Percentiles rank a stretch among this genome's conserved stretches.
Evolutionary conservation across 345 rosid genomes (phyloP).

Genomic region (Isatis tinctoria): DNA sequence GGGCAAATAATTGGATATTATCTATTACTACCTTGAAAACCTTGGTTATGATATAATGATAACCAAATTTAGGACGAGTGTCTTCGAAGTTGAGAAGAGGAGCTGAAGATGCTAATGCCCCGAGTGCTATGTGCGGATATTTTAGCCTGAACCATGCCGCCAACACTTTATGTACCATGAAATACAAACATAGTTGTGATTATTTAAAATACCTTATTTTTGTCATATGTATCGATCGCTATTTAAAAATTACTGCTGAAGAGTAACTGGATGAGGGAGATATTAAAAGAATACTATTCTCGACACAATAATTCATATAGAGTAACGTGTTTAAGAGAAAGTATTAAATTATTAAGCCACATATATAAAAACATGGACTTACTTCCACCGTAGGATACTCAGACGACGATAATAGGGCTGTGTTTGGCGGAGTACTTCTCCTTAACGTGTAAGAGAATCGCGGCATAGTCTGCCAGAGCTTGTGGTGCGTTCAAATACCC

Average conservation of each 20-base stretch:
- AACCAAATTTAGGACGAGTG: constrained; percentile 42
- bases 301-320: not conserved
- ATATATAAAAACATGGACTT: constrained; percentile 17
- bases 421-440: constrained; percentile 28
- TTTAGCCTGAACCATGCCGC: constrained; percentile 70
- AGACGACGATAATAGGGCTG: constrained; percentile 58
- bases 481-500: constrained; percentile 56
- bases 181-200: not conserved
- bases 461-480: constrained; percentile 58
- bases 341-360: not conserved
- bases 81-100: constrained; percentile 55
- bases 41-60: constrained; percentile 44
- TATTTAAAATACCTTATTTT: not conserved
- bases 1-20: not conserved
- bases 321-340: not conserved
- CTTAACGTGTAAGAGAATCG: constrained; percentile 44
- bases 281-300: not conserved
- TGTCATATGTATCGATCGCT: not conserved
- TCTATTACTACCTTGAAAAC: constrained; percentile 39
- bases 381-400: constrained; percentile 86
- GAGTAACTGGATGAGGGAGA: not conserved
- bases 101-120: constrained; percentile 74
- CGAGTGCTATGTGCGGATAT: constrained; percentile 57
- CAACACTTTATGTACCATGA: constrained; percentile 40
- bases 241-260: not conserved